Evolutionary conservation across 805 yeast genomes (phyloP).

Genomic region (Kuraishia ogatae): DNA sequence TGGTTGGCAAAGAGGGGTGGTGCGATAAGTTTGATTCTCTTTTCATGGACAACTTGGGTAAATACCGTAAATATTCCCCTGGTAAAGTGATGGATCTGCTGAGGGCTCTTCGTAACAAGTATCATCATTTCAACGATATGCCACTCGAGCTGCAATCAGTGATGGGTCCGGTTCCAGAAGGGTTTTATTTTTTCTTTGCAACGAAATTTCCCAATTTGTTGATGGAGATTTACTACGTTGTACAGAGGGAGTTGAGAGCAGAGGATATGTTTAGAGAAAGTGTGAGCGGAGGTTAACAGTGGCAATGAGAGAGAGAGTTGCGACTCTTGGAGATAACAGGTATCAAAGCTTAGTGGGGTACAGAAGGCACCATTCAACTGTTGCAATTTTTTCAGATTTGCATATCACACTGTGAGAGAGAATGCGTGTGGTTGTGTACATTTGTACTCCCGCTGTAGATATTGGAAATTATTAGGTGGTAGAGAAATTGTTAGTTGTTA

Average conservation of each 20-base stretch:
- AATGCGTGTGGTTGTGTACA: no score
- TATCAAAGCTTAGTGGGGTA: no score
- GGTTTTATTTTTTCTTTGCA: constrained; percentile 73
- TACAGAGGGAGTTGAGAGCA: constrained; percentile 43
- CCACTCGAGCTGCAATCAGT: constrained; percentile 54
- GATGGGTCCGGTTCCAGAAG: constrained; percentile 79
- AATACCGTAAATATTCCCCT: constrained; percentile 80
- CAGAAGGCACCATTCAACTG: no score
- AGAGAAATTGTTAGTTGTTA: background rate
- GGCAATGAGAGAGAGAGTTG: background rate
- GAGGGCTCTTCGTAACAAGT: constrained; percentile 86
- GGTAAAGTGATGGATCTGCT: constrained; percentile 75
- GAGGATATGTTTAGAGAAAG: constrained; percentile 46
- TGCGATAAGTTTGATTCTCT: constrained; percentile 57
- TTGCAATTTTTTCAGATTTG: no score
- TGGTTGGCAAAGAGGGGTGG: constrained; percentile 69
- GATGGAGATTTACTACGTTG: constrained; percentile 63
- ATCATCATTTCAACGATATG: constrained; percentile 89
- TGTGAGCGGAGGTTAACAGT: background rate
- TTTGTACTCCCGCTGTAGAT: no score
- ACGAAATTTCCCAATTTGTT: constrained; percentile 69
- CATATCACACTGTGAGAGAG: no score
- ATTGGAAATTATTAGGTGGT: no score
- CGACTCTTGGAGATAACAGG: no score
- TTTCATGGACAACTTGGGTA: constrained; percentile 79